Percentiles rank a stretch among this genome's conserved stretches.
These are phyloP conservation scores for Choanephora cucurbitarum DNA, from an alignment of 371 early-diverging fungal species.

Conservation along the genomic window DNA sequence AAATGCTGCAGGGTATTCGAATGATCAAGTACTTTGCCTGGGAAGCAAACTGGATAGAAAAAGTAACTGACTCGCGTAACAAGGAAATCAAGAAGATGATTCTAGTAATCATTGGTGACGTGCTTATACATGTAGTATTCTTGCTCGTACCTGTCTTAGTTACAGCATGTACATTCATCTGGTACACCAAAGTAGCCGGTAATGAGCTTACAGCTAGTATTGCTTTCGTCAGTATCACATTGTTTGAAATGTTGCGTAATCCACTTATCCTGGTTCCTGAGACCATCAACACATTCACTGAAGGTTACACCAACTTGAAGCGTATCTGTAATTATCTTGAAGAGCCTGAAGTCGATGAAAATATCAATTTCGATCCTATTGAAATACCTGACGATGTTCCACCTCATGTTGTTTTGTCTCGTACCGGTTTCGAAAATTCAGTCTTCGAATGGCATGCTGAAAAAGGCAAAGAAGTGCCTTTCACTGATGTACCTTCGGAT, in stretches of 20 bases:
- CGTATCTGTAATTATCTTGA: constrained; percentile 58
- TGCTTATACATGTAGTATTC: constrained; percentile 44
- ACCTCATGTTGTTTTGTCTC: constrained; percentile 23
- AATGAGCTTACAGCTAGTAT: constrained; percentile 50
- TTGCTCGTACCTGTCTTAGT: constrained; percentile 57
- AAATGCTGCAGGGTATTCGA: constrained; percentile 67
- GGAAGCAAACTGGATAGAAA: constrained; percentile 61
- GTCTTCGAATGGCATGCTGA: constrained; percentile 51
- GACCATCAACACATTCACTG: constrained; percentile 29
- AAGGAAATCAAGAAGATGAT: constrained; percentile 52
- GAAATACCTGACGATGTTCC: constrained; percentile 17
- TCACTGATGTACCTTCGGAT: neutral
- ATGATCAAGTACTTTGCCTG: constrained; percentile 73
- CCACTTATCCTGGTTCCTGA: constrained; percentile 57
- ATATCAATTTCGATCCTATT: constrained; percentile 19
- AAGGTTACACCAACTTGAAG: constrained; percentile 53
- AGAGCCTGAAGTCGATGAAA: constrained; percentile 50
- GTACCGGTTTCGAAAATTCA: constrained; percentile 52
- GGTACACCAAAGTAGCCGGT: constrained; percentile 59
- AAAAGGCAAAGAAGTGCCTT: constrained; percentile 2
- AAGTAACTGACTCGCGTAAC: constrained; percentile 52
- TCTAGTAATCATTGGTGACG: constrained; percentile 37
- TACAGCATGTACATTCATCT: constrained; percentile 56
- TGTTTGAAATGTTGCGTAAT: constrained; percentile 57
- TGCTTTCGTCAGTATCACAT: constrained; percentile 63